phyloP scores from a whole-genome alignment of 345 rosid genomes.

The Hibiscus mutabilis region DNA sequence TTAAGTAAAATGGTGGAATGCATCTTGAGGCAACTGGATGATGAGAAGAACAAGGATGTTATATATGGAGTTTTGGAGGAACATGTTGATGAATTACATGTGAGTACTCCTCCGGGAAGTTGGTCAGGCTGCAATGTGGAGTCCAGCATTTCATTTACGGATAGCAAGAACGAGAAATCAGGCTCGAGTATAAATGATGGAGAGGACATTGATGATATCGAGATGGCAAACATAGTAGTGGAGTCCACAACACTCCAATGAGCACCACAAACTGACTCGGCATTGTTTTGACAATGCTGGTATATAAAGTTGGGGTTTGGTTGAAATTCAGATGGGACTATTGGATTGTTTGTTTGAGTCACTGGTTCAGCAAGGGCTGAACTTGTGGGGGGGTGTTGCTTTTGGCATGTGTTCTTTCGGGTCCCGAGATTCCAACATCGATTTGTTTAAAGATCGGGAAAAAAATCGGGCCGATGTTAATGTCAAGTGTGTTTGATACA shows the following conservation, averaged over 20 bases:
- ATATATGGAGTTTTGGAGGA: conserved; percentile 8
- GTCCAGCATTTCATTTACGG: conserved; percentile 33
- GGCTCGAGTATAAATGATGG: neutral
- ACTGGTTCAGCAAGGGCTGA: conserved; percentile 75
- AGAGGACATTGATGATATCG: neutral
- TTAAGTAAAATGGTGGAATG: conserved; percentile 52
- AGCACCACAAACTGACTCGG: too few relatives aligned
- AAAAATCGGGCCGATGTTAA: neutral
- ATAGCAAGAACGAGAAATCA: conserved; percentile 39
- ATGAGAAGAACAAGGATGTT: conserved; percentile 9
- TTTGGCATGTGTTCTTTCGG: conserved; percentile 9
- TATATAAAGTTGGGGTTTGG: too few relatives aligned
- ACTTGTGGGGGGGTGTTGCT: conserved; percentile 25
- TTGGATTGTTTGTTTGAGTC: conserved; percentile 24
- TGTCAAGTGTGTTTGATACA: conserved; percentile 12
- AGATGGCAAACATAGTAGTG: conserved; percentile 24
- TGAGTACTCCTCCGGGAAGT: conserved; percentile 18
- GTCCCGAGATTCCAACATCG: conserved; percentile 18
- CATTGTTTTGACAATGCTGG: too few relatives aligned
- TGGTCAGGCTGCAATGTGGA: conserved; percentile 30
- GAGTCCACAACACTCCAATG: conserved; percentile 4
- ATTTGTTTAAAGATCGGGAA: conserved; percentile 1
- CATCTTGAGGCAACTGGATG: conserved; percentile 57
- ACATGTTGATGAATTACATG: conserved; percentile 9
- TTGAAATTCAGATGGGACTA: conserved; percentile 12